Conservation (phyloP, 257 asterid genomes). For the Scutellaria barbata region DNA sequence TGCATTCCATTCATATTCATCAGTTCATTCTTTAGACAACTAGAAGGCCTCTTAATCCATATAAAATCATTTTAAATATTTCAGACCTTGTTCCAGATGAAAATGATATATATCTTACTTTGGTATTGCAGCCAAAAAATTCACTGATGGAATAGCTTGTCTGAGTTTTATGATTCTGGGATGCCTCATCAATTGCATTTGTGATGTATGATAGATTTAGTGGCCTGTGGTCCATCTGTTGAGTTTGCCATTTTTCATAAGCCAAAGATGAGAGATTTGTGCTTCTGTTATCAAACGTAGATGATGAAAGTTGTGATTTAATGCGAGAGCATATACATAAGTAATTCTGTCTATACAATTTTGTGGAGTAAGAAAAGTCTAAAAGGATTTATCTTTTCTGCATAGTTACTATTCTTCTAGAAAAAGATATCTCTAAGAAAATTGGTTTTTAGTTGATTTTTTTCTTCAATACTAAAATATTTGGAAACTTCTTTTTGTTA, state of each 20-base stretch:
- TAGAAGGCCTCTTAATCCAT: slow-evolving; percentile 5
- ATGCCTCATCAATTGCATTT: slow-evolving; percentile 12
- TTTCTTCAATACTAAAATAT: slow-evolving; percentile 10
- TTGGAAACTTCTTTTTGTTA: slow-evolving; percentile 25
- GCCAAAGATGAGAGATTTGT: slow-evolving; percentile 4
- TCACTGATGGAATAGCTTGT: slow-evolving; percentile 24
- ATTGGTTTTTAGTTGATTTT: slow-evolving; percentile 9
- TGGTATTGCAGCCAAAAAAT: slow-evolving; percentile 21
- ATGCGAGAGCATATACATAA: background rate
- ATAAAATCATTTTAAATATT: background rate
- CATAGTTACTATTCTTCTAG: slow-evolving; percentile 17
- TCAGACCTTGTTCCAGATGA: background rate
- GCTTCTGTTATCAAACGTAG: slow-evolving; percentile 12
- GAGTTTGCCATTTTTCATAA: slow-evolving; percentile 17
- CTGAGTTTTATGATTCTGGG: background rate
- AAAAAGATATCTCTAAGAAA: background rate
- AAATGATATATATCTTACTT: slow-evolving; percentile 6
- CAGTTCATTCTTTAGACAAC: slow-evolving; percentile 1
- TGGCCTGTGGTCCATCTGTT: background rate
- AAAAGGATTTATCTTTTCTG: slow-evolving; percentile 8
- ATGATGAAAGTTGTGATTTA: slow-evolving; percentile 14
- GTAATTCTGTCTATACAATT: slow-evolving; percentile 14
- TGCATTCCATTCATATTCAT: slow-evolving; percentile 23
- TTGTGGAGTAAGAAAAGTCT: background rate
- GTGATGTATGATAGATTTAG: background rate